Conservation (phyloP, 192 early-diverging fungal genomes). For the Phlyctochytrium arcticum region DNA sequence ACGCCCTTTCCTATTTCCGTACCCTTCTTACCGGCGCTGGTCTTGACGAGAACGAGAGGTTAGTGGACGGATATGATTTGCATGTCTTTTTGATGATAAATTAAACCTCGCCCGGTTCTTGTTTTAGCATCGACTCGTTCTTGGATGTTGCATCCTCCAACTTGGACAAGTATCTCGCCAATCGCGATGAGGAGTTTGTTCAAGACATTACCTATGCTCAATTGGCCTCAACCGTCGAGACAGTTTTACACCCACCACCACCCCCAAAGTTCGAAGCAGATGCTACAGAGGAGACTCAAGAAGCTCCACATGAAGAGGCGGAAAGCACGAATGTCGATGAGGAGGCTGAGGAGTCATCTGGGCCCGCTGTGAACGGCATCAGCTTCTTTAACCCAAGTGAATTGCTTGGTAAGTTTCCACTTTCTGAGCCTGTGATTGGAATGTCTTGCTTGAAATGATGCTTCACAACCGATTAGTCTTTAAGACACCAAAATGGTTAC, state of each 20-base stretch:
- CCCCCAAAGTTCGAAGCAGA: constrained; percentile 29
- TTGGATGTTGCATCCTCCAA: constrained; percentile 7
- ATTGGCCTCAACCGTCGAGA: constrained; percentile 12
- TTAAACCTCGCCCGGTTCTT: too few relatives aligned
- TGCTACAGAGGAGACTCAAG: neutral
- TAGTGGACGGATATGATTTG: neutral
- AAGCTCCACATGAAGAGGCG: neutral
- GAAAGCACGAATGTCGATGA: neutral
- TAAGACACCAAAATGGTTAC: constrained; percentile 16
- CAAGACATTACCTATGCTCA: constrained; percentile 25
- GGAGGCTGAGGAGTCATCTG: neutral
- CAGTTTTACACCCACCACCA: constrained; percentile 22
- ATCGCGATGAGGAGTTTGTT: constrained; percentile 13
- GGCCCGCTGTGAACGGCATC: neutral
- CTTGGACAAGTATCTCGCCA: constrained; percentile 23
- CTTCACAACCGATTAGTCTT: constrained; percentile 27
- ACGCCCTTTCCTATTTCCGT: constrained; percentile 21
- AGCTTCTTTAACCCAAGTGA: constrained; percentile 31
- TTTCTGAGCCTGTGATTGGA: neutral
- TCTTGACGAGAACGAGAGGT: constrained; percentile 13
- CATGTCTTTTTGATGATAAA: neutral
- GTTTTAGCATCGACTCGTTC: constrained; percentile 2
- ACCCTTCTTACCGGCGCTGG: constrained; percentile 6
- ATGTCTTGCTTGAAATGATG: neutral
- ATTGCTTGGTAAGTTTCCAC: constrained; percentile 10